Evolutionary conservation across 2,329 filamentous ascomycete species (phyloP).

Genomic region (Penicillium sp.): DNA sequence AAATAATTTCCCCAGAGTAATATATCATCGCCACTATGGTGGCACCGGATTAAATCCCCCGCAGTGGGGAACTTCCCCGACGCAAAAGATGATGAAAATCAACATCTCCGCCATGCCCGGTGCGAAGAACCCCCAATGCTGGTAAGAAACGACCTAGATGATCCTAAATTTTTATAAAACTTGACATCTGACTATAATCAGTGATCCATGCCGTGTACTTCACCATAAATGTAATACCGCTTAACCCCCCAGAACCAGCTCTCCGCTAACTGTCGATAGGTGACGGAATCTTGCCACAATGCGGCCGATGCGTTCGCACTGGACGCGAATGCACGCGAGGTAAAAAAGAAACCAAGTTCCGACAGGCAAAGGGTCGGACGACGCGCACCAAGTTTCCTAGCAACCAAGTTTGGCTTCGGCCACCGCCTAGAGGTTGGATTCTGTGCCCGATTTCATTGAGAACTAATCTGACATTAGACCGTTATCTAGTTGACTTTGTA

Average conservation of each 20-base stretch:
- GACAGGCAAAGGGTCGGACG: constrained; percentile 11
- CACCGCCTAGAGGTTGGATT: constrained; percentile 23
- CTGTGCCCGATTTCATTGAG: too few species aligned
- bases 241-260: neutral
- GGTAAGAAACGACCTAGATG: constrained; percentile 9
- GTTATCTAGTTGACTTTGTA: constrained; percentile 21
- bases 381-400: constrained; percentile 20
- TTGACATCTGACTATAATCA: neutral
- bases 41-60: constrained; percentile 4
- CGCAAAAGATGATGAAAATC: constrained; percentile 1
- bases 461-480: constrained; percentile 5
- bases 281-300: constrained; percentile 21
- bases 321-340: constrained; percentile 17
- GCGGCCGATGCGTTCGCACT: constrained; percentile 21
- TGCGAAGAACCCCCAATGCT: constrained; percentile 17
- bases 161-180: neutral
- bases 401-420: constrained; percentile 25
- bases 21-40: neutral
- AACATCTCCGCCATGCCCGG: constrained; percentile 8
- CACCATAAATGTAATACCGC: constrained; percentile 22
- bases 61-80: constrained; percentile 8
- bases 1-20: neutral
- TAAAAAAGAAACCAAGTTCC: constrained; percentile 14
- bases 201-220: constrained; percentile 23
- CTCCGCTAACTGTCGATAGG: constrained; percentile 10